Evolutionary conservation across 106 monocot species (phyloP), one percentile per base, ranked within the genome.

Genomic region (Triglochin maritima): DNA sequence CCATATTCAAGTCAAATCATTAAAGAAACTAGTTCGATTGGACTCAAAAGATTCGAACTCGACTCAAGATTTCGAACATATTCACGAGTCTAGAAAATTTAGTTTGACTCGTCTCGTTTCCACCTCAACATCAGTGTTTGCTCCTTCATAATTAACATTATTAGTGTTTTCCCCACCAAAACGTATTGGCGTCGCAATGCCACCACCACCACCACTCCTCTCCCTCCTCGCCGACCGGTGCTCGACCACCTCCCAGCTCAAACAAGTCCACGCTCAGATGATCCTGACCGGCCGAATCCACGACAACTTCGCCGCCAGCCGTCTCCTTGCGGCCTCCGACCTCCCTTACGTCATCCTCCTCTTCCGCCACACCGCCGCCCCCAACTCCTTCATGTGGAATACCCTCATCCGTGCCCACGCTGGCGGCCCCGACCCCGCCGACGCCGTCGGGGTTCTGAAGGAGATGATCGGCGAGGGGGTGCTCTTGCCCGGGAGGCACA

Each of bases 351-450:
- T 83, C 60, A 49, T 71, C 64, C 4, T 56, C 64, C 79, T 95
- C 73, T 81, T 89, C 73, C 44, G 59, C 78, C 64, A 68, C 77
- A 74, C 74, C 59, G 16, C 46, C 46, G 16, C 60, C 10, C 87
- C 90, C 44, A 95, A 95, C 81, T 83, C 90, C 77, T 87, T 85
- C 87, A 81, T 87, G 77, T 81, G 77, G 77, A 95, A 90, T 78
- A 85, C 90, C 63, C 72, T 86, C 74, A 78, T 95, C 80, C 84
- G 83, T 52, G 81, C 78, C 57, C 75, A 75, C 66, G 78, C 87
- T 54, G 67, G 47, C 60, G 50, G 80, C 72, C 71, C 82, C 3
- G 7, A 44, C 29, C 82, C 93, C 7, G 50, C 63, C 29, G 63
- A 49, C 17, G 83, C 93, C 45, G 7, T 89, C 68, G 66, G 2